Percentiles rank a stretch among this genome's conserved stretches.
Conservation (phyloP, 2,329 filamentous ascomycete species). For the Alternaria angustiovoidea region DNA sequence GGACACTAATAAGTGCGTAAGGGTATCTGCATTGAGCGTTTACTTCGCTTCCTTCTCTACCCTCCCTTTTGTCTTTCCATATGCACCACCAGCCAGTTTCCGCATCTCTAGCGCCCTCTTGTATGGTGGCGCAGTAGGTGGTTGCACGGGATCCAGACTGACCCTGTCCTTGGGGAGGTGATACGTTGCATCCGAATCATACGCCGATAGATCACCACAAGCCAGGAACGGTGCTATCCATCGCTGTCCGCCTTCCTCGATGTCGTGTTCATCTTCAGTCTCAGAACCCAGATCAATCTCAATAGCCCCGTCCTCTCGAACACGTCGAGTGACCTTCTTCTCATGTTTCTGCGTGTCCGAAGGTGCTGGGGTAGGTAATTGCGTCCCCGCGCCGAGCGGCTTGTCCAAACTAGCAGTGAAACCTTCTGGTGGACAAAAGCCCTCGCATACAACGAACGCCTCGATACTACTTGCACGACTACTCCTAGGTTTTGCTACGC, state of each 20-base stretch:
- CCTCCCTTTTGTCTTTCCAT: constrained; percentile 70
- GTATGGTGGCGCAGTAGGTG: constrained; percentile 94
- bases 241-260: constrained; percentile 59
- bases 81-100: constrained; percentile 76
- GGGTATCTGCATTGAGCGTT: neutral
- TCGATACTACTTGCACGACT: constrained; percentile 97
- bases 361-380: constrained; percentile 55
- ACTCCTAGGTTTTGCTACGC: constrained; percentile 91
- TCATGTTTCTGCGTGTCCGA: constrained; percentile 11
- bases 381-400: constrained; percentile 72
- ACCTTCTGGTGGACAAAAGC: constrained; percentile 80
- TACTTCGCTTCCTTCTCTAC: constrained; percentile 2
- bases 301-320: constrained; percentile 57
- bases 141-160: constrained; percentile 90
- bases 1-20: neutral
- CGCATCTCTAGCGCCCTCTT: constrained; percentile 87
- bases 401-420: constrained; percentile 79
- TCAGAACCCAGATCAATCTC: constrained; percentile 59
- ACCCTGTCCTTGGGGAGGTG: constrained; percentile 85
- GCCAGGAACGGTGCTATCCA: constrained; percentile 97
- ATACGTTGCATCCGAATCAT: constrained; percentile 96
- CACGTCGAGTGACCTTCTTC: constrained; percentile 34
- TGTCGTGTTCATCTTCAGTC: constrained; percentile 48
- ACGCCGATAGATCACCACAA: constrained; percentile 94
- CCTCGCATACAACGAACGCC: constrained; percentile 93